Conservation (phyloP, 352 stramenopile species). For the Thraustotheca clavata region DNA sequence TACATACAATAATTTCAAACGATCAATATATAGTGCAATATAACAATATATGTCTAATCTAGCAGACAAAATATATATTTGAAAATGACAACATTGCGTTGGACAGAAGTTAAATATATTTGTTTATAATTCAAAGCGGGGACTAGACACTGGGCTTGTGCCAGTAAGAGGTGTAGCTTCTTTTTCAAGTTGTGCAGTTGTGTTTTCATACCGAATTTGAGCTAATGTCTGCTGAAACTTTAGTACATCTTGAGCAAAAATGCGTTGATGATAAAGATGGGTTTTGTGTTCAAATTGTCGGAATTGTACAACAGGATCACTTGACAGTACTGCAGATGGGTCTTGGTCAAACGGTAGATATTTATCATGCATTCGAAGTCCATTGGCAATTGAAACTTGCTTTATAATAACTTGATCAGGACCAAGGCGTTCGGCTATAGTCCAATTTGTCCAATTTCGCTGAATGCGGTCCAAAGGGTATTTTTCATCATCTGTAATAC, state of each 20-base stretch:
- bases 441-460: conserved; percentile 22
- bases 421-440: conserved; percentile 6
- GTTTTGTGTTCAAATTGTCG: conserved; percentile 12
- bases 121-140: no score
- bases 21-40: no score
- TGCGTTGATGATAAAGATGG: conserved; percentile 12
- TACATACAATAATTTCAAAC: no score
- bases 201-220: conserved; percentile 12
- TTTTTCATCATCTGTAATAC: conserved; percentile 21
- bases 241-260: conserved; percentile 13
- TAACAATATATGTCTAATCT: no score
- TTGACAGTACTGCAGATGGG: neutral
- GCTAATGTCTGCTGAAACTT: conserved; percentile 5
- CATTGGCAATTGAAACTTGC: conserved; percentile 14
- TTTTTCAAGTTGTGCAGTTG: neutral
- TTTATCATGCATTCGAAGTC: conserved; percentile 10
- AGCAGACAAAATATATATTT: no score
- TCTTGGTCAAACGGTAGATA: conserved; percentile 18
- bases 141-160: neutral
- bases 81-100: no score
- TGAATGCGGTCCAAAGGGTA: conserved; percentile 20
- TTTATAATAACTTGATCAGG: conserved; percentile 9
- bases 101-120: no score
- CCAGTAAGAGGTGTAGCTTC: no score
- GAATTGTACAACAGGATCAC: neutral